Evolutionary conservation across 2,329 filamentous ascomycete genomes (phyloP).

Genomic region (Monilinia polystroma): DNA sequence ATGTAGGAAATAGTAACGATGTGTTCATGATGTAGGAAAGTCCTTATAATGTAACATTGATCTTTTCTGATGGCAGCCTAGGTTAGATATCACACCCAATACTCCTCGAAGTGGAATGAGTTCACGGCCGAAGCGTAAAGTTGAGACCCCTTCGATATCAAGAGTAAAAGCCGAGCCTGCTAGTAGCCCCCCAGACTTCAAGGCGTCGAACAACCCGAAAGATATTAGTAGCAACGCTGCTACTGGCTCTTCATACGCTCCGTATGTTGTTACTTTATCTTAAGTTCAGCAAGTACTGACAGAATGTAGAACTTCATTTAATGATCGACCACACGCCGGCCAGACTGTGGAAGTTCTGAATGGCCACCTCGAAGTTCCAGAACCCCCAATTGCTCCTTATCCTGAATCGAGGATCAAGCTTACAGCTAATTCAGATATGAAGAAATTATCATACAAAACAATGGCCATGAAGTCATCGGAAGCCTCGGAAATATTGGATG

Average conservation of each 20-base stretch:
- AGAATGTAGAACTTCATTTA: conserved; percentile 64
- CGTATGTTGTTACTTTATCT: conserved; percentile 17
- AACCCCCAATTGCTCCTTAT: conserved; percentile 70
- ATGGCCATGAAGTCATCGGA: conserved; percentile 94
- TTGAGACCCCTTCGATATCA: conserved; percentile 50
- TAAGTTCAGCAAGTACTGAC: conserved; percentile 9
- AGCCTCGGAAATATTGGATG: conserved; percentile 88
- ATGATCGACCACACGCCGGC: conserved; percentile 74
- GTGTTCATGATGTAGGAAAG: conserved; percentile 74
- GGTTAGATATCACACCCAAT: conserved; percentile 67
- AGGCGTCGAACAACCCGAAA: conserved; percentile 40
- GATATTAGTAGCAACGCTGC: not conserved
- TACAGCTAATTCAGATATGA: conserved; percentile 81
- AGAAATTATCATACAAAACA: conserved; percentile 88
- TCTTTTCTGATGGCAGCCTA: conserved; percentile 39
- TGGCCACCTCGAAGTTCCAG: conserved; percentile 63
- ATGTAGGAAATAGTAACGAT: conserved; percentile 56
- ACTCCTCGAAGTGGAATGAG: conserved; percentile 47
- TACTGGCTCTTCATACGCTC: not conserved
- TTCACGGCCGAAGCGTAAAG: conserved; percentile 37
- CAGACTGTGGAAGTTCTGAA: conserved; percentile 84
- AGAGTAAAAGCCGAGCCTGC: conserved; percentile 47
- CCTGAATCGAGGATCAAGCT: conserved; percentile 78
- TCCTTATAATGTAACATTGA: not conserved
- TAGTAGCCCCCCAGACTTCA: conserved; percentile 48